Conservation (phyloP, 2,329 filamentous ascomycete species). For the Chaetomium strumarium region DNA sequence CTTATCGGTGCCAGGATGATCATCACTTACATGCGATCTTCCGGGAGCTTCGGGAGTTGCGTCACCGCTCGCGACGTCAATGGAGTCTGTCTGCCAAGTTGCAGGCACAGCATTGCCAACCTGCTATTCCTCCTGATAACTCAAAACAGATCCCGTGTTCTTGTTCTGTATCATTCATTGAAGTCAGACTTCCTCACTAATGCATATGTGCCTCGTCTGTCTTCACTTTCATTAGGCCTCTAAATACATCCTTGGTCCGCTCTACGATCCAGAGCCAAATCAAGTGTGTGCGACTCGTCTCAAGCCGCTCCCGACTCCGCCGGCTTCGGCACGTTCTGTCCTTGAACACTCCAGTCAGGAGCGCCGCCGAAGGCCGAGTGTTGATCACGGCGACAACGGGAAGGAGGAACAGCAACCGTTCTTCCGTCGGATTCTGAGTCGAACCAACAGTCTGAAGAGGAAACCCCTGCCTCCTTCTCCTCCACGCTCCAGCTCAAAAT, state of each 20-base stretch:
- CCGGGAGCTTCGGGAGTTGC: slow-evolving; percentile 5
- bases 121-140: neutral
- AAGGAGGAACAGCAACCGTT: slow-evolving; percentile 15
- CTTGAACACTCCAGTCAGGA: neutral
- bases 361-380: neutral
- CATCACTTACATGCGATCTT: neutral
- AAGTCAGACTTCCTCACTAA: neutral
- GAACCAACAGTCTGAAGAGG: slow-evolving; percentile 19
- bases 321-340: slow-evolving; percentile 41
- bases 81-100: slow-evolving; percentile 6
- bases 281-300: slow-evolving; percentile 46
- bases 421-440: slow-evolving; percentile 19
- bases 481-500: neutral
- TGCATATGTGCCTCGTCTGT: neutral
- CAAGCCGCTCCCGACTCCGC: slow-evolving; percentile 37
- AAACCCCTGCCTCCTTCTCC: slow-evolving; percentile 14
- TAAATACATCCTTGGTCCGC: slow-evolving; percentile 62
- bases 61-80: slow-evolving; percentile 9
- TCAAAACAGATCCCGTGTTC: slow-evolving; percentile 1
- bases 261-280: slow-evolving; percentile 61
- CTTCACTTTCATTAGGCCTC: slow-evolving; percentile 49
- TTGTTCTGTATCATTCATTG: neutral
- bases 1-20: neutral
- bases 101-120: slow-evolving; percentile 5
- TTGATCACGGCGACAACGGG: slow-evolving; percentile 15